These are phyloP conservation scores for Diplocarpon rosae DNA, from an alignment of 2,329 filamentous ascomycete species.

Conservation along the genomic window DNA sequence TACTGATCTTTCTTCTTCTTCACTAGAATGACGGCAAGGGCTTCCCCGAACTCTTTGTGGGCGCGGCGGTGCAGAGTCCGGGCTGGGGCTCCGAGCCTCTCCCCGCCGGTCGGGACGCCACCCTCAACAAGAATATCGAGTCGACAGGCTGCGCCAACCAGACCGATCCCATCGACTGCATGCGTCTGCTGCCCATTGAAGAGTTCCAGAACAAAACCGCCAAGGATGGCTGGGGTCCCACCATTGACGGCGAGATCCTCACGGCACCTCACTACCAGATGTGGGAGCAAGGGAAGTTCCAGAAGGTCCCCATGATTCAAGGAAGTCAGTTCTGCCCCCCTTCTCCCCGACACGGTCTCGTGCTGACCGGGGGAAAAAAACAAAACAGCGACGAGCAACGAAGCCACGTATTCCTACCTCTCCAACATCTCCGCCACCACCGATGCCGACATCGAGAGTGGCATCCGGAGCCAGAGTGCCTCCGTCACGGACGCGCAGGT, in stretches of 20 bases:
- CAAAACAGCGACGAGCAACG: conserved; percentile 1
- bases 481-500: conserved; percentile 8
- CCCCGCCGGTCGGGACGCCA: too few relatives aligned
- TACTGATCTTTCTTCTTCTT: too few relatives aligned
- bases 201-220: conserved; percentile 31
- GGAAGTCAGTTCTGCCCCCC: conserved; percentile 12
- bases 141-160: too few relatives aligned
- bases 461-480: conserved; percentile 2
- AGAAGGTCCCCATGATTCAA: conserved; percentile 41
- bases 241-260: conserved; percentile 8
- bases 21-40: too few relatives aligned
- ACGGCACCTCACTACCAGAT: conserved; percentile 21
- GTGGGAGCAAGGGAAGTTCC: conserved; percentile 37
- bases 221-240: conserved; percentile 7
- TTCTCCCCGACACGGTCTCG: too few relatives aligned
- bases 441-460: conserved; percentile 1
- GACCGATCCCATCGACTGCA: conserved; percentile 25
- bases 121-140: too few relatives aligned
- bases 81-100: too few relatives aligned
- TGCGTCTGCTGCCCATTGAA: conserved; percentile 32
- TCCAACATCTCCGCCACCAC: conserved; percentile 8
- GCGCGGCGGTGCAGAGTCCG: too few relatives aligned
- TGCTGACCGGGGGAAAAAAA: too few relatives aligned
- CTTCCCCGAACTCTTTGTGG: too few relatives aligned
- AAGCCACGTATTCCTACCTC: conserved; percentile 10